phyloP scores from a whole-genome alignment of 768 basidiomycete species.

The Rhodosporidiobolus sp. region DNA sequence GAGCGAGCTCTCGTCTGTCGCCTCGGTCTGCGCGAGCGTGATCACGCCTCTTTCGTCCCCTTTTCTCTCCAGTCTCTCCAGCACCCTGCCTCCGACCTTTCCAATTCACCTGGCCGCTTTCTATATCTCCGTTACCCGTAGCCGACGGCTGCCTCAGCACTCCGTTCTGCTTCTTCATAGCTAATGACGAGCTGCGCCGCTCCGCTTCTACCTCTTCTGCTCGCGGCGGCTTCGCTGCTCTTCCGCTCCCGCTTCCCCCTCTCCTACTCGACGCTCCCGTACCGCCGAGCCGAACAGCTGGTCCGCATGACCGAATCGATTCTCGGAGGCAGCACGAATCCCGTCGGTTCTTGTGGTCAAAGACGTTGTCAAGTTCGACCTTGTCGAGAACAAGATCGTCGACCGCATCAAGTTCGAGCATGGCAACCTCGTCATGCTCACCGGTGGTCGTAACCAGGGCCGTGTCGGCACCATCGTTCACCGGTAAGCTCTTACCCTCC shows the following conservation, averaged over 20 bases:
- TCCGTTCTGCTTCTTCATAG: no score
- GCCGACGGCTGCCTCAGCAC: no score
- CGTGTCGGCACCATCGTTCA: conserved; percentile 93
- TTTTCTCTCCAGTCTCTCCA: no score
- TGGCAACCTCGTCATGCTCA: conserved; percentile 89
- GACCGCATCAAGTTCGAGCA: conserved; percentile 93
- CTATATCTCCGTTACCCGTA: no score
- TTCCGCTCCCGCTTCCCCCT: conserved; percentile 99
- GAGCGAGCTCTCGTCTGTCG: conserved; percentile 66
- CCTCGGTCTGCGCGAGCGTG: no score
- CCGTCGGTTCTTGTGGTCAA: conserved; percentile 78
- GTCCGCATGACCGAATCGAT: conserved; percentile 68
- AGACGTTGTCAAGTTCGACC: conserved; percentile 96
- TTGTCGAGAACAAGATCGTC: conserved; percentile 85
- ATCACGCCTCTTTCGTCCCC: no score
- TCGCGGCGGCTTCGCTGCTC: conserved; percentile 79
- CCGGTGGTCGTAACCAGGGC: conserved; percentile 99
- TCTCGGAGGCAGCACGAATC: conserved; percentile 77
- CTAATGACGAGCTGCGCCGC: no score
- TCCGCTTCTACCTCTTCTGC: no score
- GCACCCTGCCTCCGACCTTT: no score
- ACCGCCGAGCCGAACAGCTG: conserved; percentile 97
- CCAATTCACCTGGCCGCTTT: no score
- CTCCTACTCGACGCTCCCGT: no score
- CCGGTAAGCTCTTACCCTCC: conserved; percentile 50